Conservation (phyloP, 805 yeast genomes). For the Scheffersomyces stipitis region DNA sequence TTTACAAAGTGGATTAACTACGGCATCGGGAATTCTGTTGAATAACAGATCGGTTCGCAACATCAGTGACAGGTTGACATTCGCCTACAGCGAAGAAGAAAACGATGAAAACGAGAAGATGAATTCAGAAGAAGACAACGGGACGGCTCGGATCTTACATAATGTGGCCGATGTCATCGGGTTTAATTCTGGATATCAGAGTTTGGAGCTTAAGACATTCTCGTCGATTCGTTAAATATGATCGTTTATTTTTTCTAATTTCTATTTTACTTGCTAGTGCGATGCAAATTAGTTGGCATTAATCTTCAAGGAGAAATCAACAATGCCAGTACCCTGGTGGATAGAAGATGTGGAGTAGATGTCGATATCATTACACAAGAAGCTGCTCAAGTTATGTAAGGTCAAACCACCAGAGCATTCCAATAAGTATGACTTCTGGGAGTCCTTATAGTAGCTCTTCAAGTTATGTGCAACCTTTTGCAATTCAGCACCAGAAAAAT, state of each 20-base stretch:
- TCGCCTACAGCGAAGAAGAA: slow-evolving; percentile 8
- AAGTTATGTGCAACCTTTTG: slow-evolving; percentile 62
- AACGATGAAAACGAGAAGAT: slow-evolving; percentile 6
- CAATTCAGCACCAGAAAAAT: slow-evolving; percentile 68
- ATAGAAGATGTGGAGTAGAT: slow-evolving; percentile 88
- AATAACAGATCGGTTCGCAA: slow-evolving; percentile 14
- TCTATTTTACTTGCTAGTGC: background rate
- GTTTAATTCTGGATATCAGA: slow-evolving; percentile 43
- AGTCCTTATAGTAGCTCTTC: slow-evolving; percentile 54
- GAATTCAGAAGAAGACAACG: slow-evolving; percentile 13
- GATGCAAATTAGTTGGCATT: slow-evolving; percentile 6
- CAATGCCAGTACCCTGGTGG: slow-evolving; percentile 84
- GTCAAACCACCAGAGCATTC: slow-evolving; percentile 95
- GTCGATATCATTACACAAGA: slow-evolving; percentile 76
- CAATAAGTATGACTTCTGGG: slow-evolving; percentile 53
- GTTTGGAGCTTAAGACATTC: slow-evolving; percentile 34
- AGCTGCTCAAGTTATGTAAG: slow-evolving; percentile 60
- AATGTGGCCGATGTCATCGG: slow-evolving; percentile 42
- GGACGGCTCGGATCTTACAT: slow-evolving; percentile 23
- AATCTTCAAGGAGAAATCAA: slow-evolving; percentile 85
- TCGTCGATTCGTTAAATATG: slow-evolving; percentile 26
- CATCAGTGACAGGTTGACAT: slow-evolving; percentile 1
- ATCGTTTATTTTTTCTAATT: slow-evolving; percentile 7
- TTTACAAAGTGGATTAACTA: slow-evolving; percentile 22
- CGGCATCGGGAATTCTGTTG: slow-evolving; percentile 30